These are phyloP conservation scores for Eudorina sp. DNA, from an alignment of 139 green algal genomes.

Conservation along the genomic window DNA sequence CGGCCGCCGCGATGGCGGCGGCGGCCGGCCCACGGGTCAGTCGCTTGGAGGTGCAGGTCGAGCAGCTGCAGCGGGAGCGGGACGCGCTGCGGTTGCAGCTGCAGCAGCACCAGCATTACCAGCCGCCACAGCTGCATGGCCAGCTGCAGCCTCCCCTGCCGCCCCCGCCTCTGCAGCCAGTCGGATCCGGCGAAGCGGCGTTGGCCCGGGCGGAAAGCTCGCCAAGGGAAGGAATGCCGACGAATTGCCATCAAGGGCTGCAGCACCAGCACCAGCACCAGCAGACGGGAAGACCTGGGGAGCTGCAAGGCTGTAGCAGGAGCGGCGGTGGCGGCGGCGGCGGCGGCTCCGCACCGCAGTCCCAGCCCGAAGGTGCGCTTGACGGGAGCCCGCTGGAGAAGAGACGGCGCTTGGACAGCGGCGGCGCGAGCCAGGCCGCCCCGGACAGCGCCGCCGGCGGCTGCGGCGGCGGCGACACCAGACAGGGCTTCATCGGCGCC, in stretches of 20 bases:
- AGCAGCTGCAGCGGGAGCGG: conserved; percentile 39
- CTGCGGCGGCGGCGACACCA: not conserved
- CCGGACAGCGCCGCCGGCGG: no score
- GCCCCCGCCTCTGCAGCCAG: not conserved
- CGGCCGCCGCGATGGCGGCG: not conserved
- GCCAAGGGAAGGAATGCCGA: not conserved
- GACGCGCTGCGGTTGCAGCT: not conserved
- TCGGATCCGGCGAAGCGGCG: no score
- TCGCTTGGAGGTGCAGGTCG: conserved; percentile 43
- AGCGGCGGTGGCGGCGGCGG: no score
- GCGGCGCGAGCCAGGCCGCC: no score
- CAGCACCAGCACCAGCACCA: not conserved
- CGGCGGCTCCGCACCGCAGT: no score
- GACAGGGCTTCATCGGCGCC: not conserved
- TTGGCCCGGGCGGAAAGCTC: not conserved
- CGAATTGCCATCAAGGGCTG: not conserved
- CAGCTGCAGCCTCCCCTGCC: not conserved
- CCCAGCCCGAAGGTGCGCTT: no score
- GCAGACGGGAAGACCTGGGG: not conserved
- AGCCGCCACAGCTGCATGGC: not conserved
- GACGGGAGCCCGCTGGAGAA: no score
- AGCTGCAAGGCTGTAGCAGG: no score
- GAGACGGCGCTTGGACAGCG: no score
- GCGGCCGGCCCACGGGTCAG: conserved; percentile 32
- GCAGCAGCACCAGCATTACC: not conserved